Evolutionary conservation across 805 yeast species (phyloP).

Genomic region (Candida endomychidarum): DNA sequence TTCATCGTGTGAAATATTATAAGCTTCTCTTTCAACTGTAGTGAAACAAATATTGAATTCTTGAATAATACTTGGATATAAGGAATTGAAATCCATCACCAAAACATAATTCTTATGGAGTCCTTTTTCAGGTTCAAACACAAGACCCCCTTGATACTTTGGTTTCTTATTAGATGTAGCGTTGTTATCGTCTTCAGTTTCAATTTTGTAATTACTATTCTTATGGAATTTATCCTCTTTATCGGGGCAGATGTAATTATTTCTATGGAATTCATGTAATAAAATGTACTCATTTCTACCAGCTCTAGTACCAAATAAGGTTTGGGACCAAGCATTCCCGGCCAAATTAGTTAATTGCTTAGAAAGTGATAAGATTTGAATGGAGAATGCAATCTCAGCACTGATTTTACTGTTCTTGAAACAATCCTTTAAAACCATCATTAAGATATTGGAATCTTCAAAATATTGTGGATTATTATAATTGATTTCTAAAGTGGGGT

Average conservation of each 20-base stretch:
- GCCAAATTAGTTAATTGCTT: conserved; percentile 90
- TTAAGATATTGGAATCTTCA: conserved; percentile 64
- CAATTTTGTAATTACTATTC: conserved; percentile 32
- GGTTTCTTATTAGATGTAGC: conserved; percentile 62
- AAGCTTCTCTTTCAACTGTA: conserved; percentile 73
- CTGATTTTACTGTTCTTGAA: conserved; percentile 64
- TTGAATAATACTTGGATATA: conserved; percentile 96
- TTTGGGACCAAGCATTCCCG: conserved; percentile 96
- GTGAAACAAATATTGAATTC: conserved; percentile 97
- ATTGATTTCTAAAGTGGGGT: conserved; percentile 68
- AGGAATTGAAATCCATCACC: conserved; percentile 97
- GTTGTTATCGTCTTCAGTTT: conserved; percentile 43
- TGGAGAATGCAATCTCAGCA: conserved; percentile 75
- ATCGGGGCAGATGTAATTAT: conserved; percentile 86
- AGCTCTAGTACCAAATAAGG: conserved; percentile 91
- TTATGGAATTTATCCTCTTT: conserved; percentile 52
- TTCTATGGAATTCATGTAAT: conserved; percentile 83
- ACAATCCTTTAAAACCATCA: conserved; percentile 72
- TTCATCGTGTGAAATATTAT: conserved; percentile 40
- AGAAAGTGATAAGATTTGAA: conserved; percentile 84
- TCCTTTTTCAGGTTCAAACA: conserved; percentile 95
- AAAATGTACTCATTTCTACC: conserved; percentile 93
- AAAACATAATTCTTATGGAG: conserved; percentile 82
- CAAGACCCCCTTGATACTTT: conserved; percentile 89
- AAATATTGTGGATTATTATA: conserved; percentile 63